These are phyloP conservation scores for Capsella bursapastoris DNA, from an alignment of 345 rosid genomes.

Conservation along the genomic window DNA sequence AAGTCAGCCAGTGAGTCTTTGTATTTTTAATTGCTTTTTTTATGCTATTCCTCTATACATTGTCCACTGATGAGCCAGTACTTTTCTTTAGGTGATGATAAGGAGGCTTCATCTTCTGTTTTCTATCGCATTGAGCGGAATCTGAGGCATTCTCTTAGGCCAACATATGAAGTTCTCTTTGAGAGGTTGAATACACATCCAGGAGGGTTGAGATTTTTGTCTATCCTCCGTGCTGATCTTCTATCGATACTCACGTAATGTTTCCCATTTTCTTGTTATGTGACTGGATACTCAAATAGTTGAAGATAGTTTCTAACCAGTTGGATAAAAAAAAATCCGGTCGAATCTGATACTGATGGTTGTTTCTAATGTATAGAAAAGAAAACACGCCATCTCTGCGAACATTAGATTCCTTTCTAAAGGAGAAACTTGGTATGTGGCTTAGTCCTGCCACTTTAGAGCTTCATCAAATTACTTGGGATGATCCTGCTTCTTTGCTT, in stretches of 20 bases:
- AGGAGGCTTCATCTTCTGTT: conserved; percentile 60
- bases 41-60: conserved; percentile 16
- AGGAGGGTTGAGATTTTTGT: conserved; percentile 82
- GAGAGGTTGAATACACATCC: conserved; percentile 85
- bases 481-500: conserved; percentile 89
- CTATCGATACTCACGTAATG: conserved; percentile 70
- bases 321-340: neutral
- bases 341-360: conserved; percentile 6
- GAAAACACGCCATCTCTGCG: conserved; percentile 69
- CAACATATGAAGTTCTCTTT: conserved; percentile 78
- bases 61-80: neutral
- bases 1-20: conserved; percentile 52
- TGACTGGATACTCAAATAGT: conserved; percentile 2
- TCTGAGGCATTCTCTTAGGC: conserved; percentile 81
- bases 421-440: conserved; percentile 90
- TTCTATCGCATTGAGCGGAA: conserved; percentile 83
- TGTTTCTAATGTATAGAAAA: conserved; percentile 57
- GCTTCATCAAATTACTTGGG: conserved; percentile 95
- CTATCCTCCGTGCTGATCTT: conserved; percentile 81
- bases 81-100: conserved; percentile 53
- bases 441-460: conserved; percentile 89
- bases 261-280: conserved; percentile 21
- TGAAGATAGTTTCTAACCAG: conserved; percentile 2
- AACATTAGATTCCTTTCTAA: conserved; percentile 73
- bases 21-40: neutral